phyloP scores from a whole-genome alignment of 805 yeast genomes.

The Wickerhamomyces xylosicus region DNA sequence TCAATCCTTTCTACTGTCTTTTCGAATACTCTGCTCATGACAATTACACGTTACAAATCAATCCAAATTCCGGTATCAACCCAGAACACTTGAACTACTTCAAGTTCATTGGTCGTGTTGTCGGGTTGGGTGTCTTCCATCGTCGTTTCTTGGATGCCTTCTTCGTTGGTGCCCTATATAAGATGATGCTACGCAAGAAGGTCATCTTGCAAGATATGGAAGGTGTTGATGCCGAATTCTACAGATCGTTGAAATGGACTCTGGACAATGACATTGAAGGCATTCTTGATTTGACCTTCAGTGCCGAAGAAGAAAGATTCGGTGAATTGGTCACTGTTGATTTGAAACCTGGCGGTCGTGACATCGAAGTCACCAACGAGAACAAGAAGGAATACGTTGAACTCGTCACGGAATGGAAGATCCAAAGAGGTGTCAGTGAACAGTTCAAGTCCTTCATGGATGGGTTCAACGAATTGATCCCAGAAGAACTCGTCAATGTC shows the following conservation, averaged over 20 bases:
- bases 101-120: conserved; percentile 97
- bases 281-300: conserved; percentile 78
- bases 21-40: conserved; percentile 98
- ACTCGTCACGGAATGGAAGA: conserved; percentile 91
- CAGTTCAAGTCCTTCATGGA: conserved; percentile 95
- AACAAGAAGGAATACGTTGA: conserved; percentile 94
- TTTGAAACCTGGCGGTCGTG: conserved; percentile 78
- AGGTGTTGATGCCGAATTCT: conserved; percentile 96
- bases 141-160: conserved; percentile 96
- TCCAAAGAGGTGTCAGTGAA: conserved; percentile 84
- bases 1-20: conserved; percentile 94
- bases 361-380: conserved; percentile 88
- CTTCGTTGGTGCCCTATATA: conserved; percentile 95
- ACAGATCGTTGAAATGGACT: conserved; percentile 91
- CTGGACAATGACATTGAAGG: conserved; percentile 89
- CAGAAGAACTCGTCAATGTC: conserved; percentile 92
- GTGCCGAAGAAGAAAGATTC: conserved; percentile 85
- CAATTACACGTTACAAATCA: conserved; percentile 94
- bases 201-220: conserved; percentile 96
- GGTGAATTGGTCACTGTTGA: conserved; percentile 89
- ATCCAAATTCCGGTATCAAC: conserved; percentile 93
- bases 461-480: conserved; percentile 95
- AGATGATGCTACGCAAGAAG: conserved; percentile 93
- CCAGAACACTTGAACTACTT: conserved; percentile 97
- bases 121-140: conserved; percentile 97